Evolutionary conservation across 345 rosid species (phyloP), one percentile per base, ranked within the genome.

Genomic region (Limnanthes douglasii): DNA sequence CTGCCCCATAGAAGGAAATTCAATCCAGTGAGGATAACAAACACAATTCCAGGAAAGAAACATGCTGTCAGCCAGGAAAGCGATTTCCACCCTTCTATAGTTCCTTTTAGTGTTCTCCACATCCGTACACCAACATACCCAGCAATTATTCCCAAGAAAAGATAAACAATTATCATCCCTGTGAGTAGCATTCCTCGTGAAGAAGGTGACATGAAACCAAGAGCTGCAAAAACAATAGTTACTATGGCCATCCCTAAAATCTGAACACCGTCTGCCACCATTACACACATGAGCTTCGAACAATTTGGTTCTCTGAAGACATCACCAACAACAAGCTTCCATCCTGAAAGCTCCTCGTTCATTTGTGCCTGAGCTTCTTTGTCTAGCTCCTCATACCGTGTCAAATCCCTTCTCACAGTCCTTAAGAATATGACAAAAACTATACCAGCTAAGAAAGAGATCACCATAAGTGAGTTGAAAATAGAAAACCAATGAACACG

Each of bases 301-400:
- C 53, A 40, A 6, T 70, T 76, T 21, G 93, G 93, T 60, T 75
- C 86, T 63, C 93, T 75, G 45, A 80, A 80, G 39, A 80, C 86
- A 59, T 80, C 93, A 38, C 93, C 93, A 1, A 75, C 93, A 42
- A 79, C 86, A 64, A 79, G 85, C 64, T 79, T 79, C 93, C 93
- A 79, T 18, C 86, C 82, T 31, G 93, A 69, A 40, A 79, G 86
- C 64, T 79, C 93, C 62, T 75, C 93, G 15, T 75, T 79, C 82
- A 75, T 75, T 63, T 75, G 93, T 37, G 93, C 82, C 51, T 75
- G 86, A 30, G 86, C 75, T 60, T 79, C 86, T 54, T 75, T 75
- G 64, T 80, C 93, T 46, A 72, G 46, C 19, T 80, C 93, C 61
- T 75, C 93, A 34, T 75, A 75, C 62, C 74, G 67, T 24, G 93